Percentiles rank a stretch among this genome's conserved stretches.
Evolutionary conservation across 2,329 filamentous ascomycete species (phyloP).

Genomic region (Fusarium heterosporum): DNA sequence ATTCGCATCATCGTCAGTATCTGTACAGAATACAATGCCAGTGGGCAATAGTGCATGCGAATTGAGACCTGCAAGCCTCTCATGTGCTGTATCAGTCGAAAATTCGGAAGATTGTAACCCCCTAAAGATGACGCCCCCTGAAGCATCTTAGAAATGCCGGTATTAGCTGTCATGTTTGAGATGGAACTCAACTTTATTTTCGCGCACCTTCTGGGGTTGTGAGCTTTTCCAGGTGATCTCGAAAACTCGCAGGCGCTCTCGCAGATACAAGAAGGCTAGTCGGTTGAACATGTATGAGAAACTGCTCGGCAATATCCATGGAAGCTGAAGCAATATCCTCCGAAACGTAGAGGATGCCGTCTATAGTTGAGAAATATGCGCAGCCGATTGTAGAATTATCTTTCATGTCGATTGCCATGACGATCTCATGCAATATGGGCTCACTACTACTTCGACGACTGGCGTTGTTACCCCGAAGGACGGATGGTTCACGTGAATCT

Average conservation of each 20-base stretch:
- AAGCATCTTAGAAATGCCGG: background rate
- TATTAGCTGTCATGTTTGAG: slow-evolving; percentile 3
- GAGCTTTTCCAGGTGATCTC: slow-evolving; percentile 47
- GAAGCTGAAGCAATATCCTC: slow-evolving; percentile 79
- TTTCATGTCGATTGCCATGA: slow-evolving; percentile 84
- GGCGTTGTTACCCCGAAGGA: background rate
- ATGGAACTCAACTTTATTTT: background rate
- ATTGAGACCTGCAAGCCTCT: slow-evolving; percentile 67
- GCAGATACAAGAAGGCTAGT: slow-evolving; percentile 66
- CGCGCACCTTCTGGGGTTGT: slow-evolving; percentile 26
- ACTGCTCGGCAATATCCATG: slow-evolving; percentile 74
- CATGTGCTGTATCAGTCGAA: slow-evolving; percentile 72
- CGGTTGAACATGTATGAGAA: slow-evolving; percentile 66
- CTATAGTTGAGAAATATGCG: slow-evolving; percentile 79
- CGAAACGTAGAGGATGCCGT: slow-evolving; percentile 79
- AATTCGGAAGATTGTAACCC: slow-evolving; percentile 80
- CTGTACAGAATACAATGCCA: slow-evolving; percentile 39
- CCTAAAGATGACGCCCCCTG: slow-evolving; percentile 62
- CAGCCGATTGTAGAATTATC: slow-evolving; percentile 81
- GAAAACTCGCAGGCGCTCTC: slow-evolving; percentile 57
- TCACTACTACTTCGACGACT: slow-evolving; percentile 22
- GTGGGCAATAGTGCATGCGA: slow-evolving; percentile 21
- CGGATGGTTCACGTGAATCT: background rate
- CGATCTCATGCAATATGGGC: slow-evolving; percentile 63
- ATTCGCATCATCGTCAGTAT: slow-evolving; percentile 9